Evolutionary conservation across 2,329 filamentous ascomycete genomes (phyloP), one percentile per base, ranked within the genome.

Genomic region (Botrytis hyacinthi): DNA sequence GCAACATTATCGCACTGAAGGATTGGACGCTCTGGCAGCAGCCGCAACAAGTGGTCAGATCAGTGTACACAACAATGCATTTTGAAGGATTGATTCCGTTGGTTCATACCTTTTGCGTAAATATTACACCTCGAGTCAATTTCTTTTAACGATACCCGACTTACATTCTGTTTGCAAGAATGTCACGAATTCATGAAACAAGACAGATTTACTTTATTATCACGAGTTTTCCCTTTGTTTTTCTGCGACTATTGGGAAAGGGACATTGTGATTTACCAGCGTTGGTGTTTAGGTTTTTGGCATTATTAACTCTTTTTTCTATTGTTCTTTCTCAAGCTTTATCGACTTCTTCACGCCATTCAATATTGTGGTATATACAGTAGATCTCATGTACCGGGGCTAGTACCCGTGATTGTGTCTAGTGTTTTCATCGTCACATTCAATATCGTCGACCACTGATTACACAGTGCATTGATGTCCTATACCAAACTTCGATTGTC

Each of bases 21-120:
- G 51, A 57, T 81, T 91, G 8, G 87, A 91, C 75, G 88, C 89
- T 37, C 84, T 91, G 14, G 89, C 91, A n/a, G 89, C 89, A 8
- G 89, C 90, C 60, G 89, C 89, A 7, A 90, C 89, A 3, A 87
- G 86, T 75, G 88, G 82, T 42, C 83, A 81, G 72, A 80, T 80
- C 35, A 80, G 82, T 7, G 78, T 37, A 77, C 76, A 40, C 78
- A 78, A 40, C 78, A 78, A 70, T 37, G 57, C 68, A 22, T 46
- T 46, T 61, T 61, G 29, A 61, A 35, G 68, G 97, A 32, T 59
- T 59, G 48, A 42, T 59, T 44, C 60, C 51, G 46, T 54, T 67
- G 65, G 44, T 12, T 54, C 46, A 67, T 67, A 26, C 22, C 32
- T 54, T 54, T 40, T 67, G 65, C 29, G 65, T 67, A 54, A 22